Evolutionary conservation across 768 basidiomycete genomes (phyloP).

Genomic region (Podaxis pistillaris): DNA sequence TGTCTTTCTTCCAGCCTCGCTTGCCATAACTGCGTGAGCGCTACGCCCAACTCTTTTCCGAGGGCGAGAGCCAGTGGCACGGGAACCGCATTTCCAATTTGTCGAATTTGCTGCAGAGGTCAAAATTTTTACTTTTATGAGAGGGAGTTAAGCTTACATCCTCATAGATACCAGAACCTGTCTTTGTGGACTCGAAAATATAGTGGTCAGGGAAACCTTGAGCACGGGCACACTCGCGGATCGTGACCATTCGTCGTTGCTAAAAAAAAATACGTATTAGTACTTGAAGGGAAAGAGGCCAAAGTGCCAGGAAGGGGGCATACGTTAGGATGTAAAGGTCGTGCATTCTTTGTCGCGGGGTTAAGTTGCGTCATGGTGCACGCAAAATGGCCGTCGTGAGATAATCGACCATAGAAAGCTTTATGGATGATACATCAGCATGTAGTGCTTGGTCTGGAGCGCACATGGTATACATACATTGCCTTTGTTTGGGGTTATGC

Average conservation of each 20-base stretch:
- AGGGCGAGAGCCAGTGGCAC: constrained; percentile 66
- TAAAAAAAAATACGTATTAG: constrained; percentile 23
- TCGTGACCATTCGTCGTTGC: constrained; percentile 71
- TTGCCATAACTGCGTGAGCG: constrained; percentile 46
- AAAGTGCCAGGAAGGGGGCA: constrained; percentile 8
- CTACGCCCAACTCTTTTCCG: constrained; percentile 46
- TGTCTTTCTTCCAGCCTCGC: constrained; percentile 34
- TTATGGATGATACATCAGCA: neutral
- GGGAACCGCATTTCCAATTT: constrained; percentile 82
- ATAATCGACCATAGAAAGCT: constrained; percentile 60
- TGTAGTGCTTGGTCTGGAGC: no score
- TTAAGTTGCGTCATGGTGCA: constrained; percentile 59
- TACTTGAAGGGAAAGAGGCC: neutral
- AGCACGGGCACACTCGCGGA: constrained; percentile 67
- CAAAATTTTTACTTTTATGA: neutral
- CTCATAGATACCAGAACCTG: constrained; percentile 32
- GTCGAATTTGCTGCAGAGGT: constrained; percentile 57
- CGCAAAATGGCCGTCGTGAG: constrained; percentile 50
- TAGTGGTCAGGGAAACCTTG: constrained; percentile 81
- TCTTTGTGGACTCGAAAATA: constrained; percentile 51
- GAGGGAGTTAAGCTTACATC: constrained; percentile 45
- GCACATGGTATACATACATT: neutral
- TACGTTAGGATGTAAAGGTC: constrained; percentile 43
- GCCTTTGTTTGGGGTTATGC: neutral
- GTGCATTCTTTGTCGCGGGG: constrained; percentile 50